Conservation (phyloP, 1,139 yeast species). For the Geotrichum klebahnii region DNA sequence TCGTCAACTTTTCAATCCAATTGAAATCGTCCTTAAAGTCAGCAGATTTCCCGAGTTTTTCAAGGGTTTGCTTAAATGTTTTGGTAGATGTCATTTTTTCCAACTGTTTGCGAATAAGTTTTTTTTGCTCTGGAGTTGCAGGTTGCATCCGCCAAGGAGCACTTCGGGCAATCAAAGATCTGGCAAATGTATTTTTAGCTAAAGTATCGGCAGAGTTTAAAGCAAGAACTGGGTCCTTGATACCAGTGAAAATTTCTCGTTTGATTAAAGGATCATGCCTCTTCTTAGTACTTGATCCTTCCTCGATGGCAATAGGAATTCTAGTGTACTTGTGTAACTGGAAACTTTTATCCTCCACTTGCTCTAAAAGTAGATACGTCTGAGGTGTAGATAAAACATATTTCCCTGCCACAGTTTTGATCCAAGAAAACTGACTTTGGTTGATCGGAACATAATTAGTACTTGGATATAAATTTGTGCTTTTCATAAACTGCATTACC, state of each 20-base stretch:
- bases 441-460: slow-evolving; percentile 1
- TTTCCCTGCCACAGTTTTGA: slow-evolving; percentile 20
- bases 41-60: slow-evolving; percentile 3
- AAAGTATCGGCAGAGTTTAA: slow-evolving; percentile 29
- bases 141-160: slow-evolving; percentile 30
- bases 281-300: not conserved
- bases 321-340: slow-evolving; percentile 12
- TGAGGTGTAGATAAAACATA: slow-evolving; percentile 25
- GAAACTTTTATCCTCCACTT: slow-evolving; percentile 18
- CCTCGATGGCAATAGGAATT: not conserved
- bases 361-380: slow-evolving; percentile 25
- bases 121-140: slow-evolving; percentile 24
- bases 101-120: slow-evolving; percentile 10
- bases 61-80: not conserved
- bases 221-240: slow-evolving; percentile 25
- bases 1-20: slow-evolving; percentile 17
- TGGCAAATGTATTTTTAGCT: slow-evolving; percentile 23
- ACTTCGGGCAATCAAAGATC: slow-evolving; percentile 22
- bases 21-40: slow-evolving; percentile 13
- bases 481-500: slow-evolving; percentile 22
- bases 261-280: slow-evolving; percentile 9
- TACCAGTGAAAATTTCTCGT: slow-evolving; percentile 20
- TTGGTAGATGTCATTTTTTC: slow-evolving; percentile 4
- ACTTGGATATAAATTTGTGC: not conserved
- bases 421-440: slow-evolving; percentile 5